Percentiles rank a stretch among this genome's conserved stretches.
These are phyloP conservation scores for Cryptosporidium felis DNA, from an alignment of 169 alveolate species.

Conservation along the genomic window DNA sequence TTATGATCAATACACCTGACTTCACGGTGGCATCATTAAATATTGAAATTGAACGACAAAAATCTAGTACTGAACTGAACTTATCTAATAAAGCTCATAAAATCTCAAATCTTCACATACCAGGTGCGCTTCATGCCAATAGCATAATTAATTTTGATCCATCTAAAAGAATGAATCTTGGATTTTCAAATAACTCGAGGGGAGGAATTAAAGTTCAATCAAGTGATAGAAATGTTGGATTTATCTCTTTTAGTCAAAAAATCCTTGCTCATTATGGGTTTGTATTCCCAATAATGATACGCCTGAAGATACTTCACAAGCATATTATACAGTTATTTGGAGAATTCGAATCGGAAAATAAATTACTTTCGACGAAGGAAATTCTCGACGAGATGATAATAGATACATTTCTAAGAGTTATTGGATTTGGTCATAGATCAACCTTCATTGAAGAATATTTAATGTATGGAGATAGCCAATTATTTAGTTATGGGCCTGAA, in stretches of 20 bases:
- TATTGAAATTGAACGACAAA: slow-evolving; percentile 33
- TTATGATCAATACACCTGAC: slow-evolving; percentile 24
- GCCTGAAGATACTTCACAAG: slow-evolving; percentile 41
- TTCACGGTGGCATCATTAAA: slow-evolving; percentile 63
- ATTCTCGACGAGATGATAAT: slow-evolving; percentile 52
- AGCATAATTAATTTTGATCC: slow-evolving; percentile 31
- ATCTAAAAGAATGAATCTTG: slow-evolving; percentile 52
- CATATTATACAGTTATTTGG: background rate
- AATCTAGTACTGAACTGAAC: too few species aligned
- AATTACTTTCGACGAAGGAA: slow-evolving; percentile 16
- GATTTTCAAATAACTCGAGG: slow-evolving; percentile 20
- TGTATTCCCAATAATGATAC: slow-evolving; percentile 59
- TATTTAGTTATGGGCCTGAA: background rate
- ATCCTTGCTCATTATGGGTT: slow-evolving; percentile 68
- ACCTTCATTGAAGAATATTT: slow-evolving; percentile 50
- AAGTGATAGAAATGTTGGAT: slow-evolving; percentile 1
- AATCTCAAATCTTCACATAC: slow-evolving; percentile 14
- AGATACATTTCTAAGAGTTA: slow-evolving; percentile 43
- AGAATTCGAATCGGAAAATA: background rate
- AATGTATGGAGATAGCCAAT: background rate
- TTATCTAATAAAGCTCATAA: too few species aligned
- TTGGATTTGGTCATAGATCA: slow-evolving; percentile 65
- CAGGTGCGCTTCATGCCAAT: slow-evolving; percentile 4
- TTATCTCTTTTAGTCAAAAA: slow-evolving; percentile 51
- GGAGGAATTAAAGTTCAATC: slow-evolving; percentile 13